Base-by-base conservation (phyloP, 75 land plant species). In the Larix kaempferi region DNA sequence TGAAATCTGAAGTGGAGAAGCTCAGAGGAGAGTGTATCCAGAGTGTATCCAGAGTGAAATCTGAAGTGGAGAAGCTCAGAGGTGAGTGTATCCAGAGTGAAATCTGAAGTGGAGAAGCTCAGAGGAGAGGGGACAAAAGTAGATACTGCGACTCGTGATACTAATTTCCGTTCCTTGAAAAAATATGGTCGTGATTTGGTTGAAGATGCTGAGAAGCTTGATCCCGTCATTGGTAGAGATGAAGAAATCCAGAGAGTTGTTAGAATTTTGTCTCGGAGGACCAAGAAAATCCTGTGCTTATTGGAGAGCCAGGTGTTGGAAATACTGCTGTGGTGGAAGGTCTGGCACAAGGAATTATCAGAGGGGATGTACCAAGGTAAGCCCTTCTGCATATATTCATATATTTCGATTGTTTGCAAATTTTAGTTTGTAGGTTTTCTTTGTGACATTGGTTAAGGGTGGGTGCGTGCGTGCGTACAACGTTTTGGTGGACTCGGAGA, bases 311-410 rank as follows among this genome's bases (percentile, higher is more conserved):
- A 19, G 99, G 99, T 2, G 99, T 96, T 49, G 99, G 99, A 15
- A 96, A 96, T 64, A 96, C 99, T 10, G 99, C 99, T 19, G 99
- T 96, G 15, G 99, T 94, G 13, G 98, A 96, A 71, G 99, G 99
- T 0, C 71, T 96, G 33, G 99, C 98, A 13, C 99, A 97, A 78
- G 82, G 99, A 57, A 95, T 97, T 61, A 89, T 97, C 4, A 77
- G 95, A n/a, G 95, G 99, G 2, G 99, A 97, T 88, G 94, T 97
- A 0, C 98, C 99, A 17, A 87, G 88, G 88, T 84, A 74, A 56
- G 39, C 19, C 14, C 2, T 76, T 25, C 59, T 76, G 14, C 59
- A 17, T 22, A 11, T 71, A 22, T 16, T 33, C 29, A 62, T 4
- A 25, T 25, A 15, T 62, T 11, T 27, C 4, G 1, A 12, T 11